These are phyloP conservation scores for Maudiozyma pseudohumilis DNA, from an alignment of 805 yeast genomes.

Conservation along the genomic window DNA sequence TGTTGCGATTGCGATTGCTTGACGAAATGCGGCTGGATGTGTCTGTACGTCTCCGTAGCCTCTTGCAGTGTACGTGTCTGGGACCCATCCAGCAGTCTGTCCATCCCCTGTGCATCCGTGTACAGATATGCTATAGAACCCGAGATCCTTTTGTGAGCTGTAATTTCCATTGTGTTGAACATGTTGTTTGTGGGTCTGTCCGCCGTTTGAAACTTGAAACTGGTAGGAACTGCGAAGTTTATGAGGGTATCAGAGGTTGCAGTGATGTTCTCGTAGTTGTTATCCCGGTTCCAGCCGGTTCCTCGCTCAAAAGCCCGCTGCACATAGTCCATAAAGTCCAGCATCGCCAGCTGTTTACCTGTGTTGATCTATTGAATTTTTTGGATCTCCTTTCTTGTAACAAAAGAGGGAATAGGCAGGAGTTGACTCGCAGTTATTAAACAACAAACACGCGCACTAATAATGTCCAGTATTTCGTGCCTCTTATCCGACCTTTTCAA, in stretches of 20 bases:
- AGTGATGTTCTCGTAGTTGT: conserved; percentile 63
- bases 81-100: conserved; percentile 39
- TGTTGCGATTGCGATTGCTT: conserved; percentile 1
- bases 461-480: no score
- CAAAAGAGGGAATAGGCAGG: no score
- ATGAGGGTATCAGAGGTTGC: conserved; percentile 60
- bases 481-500: no score
- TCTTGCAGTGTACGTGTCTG: conserved; percentile 49
- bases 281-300: conserved; percentile 73
- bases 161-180: conserved; percentile 62
- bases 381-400: no score
- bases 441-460: no score
- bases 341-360: no score
- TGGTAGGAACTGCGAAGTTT: conserved; percentile 64
- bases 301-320: conserved; percentile 58
- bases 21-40: conserved; percentile 39
- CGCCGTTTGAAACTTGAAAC: conserved; percentile 54
- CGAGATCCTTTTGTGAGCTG: conserved; percentile 50
- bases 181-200: conserved; percentile 60
- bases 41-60: conserved; percentile 58
- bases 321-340: conserved; percentile 79
- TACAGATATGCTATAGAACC: conserved; percentile 81
- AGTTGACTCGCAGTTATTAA: no score
- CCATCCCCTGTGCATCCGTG: conserved; percentile 46
- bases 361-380: no score